A percentile compares a stretch with the other conserved stretches of the same genome.
phyloP scores from a whole-genome alignment of 306 rosid species.

The Pterocarpus santalinus region DNA sequence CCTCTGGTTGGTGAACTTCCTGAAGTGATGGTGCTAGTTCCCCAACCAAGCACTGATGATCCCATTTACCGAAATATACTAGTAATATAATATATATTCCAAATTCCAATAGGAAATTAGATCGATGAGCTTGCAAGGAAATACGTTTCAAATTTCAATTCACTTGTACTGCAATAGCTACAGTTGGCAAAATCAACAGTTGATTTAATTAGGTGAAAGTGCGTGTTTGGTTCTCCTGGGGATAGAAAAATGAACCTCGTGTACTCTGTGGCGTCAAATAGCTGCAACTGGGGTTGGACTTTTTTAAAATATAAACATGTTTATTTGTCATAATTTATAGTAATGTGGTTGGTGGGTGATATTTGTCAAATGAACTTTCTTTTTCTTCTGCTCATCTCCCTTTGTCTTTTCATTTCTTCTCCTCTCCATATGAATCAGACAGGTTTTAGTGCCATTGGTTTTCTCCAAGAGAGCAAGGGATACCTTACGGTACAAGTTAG shows the following conservation, averaged over 20 bases:
- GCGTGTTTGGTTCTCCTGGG: neutral
- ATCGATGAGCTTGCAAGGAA: neutral
- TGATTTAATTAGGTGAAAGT: constrained; percentile 46
- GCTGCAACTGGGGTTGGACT: constrained; percentile 36
- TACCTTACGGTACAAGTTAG: constrained; percentile 55
- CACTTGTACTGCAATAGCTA: neutral
- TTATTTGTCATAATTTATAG: constrained; percentile 3
- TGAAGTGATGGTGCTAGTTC: constrained; percentile 27
- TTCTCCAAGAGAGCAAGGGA: constrained; percentile 22
- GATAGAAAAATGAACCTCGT: constrained; percentile 25
- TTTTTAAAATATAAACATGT: neutral
- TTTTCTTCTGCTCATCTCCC: constrained; percentile 25
- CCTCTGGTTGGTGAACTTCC: constrained; percentile 47
- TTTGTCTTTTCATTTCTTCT: neutral
- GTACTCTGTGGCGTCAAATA: constrained; percentile 39
- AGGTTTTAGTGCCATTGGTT: constrained; percentile 36
- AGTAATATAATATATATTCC: neutral
- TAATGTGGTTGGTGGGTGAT: constrained; percentile 51
- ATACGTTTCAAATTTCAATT: neutral
- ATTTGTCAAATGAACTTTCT: constrained; percentile 47
- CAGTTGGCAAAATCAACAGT: constrained; percentile 23
- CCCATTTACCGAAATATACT: no score
- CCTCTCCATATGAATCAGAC: neutral
- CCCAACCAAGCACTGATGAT: constrained; percentile 15
- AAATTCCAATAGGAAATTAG: neutral